phyloP scores from a whole-genome alignment of 805 yeast species.

The Monosporozyma solicola region DNA sequence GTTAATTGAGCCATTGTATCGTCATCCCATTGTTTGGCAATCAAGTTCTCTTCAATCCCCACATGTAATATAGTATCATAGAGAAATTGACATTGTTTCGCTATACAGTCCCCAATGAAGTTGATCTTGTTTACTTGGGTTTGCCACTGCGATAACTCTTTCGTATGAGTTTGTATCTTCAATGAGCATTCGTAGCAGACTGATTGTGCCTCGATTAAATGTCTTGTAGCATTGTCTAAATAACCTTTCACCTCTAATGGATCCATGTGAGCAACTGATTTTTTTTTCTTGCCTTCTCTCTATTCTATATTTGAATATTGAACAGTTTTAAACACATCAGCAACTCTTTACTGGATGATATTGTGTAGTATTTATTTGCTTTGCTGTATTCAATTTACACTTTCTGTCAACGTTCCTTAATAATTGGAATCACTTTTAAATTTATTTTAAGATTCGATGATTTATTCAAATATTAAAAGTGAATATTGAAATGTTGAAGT shows the following conservation, averaged over 20 bases:
- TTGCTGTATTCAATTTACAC: neutral
- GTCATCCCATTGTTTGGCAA: conserved; percentile 18
- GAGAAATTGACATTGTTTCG: conserved; percentile 40
- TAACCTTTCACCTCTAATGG: neutral
- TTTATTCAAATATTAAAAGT: too few relatives aligned
- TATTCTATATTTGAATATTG: neutral
- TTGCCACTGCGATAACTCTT: conserved; percentile 34
- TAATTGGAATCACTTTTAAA: neutral
- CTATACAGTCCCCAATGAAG: conserved; percentile 38
- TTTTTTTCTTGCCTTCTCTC: neutral
- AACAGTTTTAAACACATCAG: neutral
- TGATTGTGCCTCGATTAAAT: conserved; percentile 41
- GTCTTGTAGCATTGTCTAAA: conserved; percentile 37
- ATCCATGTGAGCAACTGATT: neutral
- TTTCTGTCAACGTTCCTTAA: neutral
- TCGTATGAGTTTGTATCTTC: conserved; percentile 8
- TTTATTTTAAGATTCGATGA: neutral
- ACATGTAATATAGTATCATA: conserved; percentile 23
- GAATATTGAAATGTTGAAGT: neutral
- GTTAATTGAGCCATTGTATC: conserved; percentile 15
- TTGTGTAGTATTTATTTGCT: neutral
- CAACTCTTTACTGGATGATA: neutral
- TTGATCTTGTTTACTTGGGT: conserved; percentile 35
- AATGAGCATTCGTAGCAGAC: conserved; percentile 40
- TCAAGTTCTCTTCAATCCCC: conserved; percentile 26